These are phyloP conservation scores for Arthrobotrys megalospora DNA, from an alignment of 2,329 filamentous ascomycete genomes.

Conservation along the genomic window DNA sequence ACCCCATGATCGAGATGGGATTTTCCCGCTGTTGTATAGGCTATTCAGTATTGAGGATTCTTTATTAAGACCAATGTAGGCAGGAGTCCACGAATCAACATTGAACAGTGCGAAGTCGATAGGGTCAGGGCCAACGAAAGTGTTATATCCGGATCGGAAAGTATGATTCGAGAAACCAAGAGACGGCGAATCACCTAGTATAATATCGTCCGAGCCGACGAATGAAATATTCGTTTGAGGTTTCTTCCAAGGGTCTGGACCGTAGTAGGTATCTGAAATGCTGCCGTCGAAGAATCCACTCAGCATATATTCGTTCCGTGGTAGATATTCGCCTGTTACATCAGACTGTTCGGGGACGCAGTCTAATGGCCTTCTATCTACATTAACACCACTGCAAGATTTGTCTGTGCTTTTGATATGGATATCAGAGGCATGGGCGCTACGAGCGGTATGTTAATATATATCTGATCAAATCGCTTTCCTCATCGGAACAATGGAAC, in stretches of 20 bases:
- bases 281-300: slow-evolving; percentile 28
- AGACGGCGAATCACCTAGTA: not conserved
- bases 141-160: slow-evolving; percentile 19
- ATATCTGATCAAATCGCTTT: not conserved
- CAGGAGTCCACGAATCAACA: slow-evolving; percentile 2
- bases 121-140: not conserved
- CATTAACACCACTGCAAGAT: not conserved
- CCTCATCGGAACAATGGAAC: not conserved
- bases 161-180: not conserved
- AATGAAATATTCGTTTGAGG: not conserved
- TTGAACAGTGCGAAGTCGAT: not conserved
- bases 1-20: slow-evolving; percentile 11
- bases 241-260: slow-evolving; percentile 12
- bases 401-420: slow-evolving; percentile 27
- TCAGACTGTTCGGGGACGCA: not conserved
- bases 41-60: not conserved
- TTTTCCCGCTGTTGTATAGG: not conserved
- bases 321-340: not conserved
- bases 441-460: not conserved
- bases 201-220: not conserved
- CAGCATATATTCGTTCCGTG: slow-evolving; percentile 19
- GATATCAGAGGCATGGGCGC: slow-evolving; percentile 7
- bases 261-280: not conserved
- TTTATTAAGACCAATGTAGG: slow-evolving; percentile 24
- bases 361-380: not conserved